Evolutionary conservation across 176 grass and related monocot species (phyloP), one percentile per base, ranked within the genome.

Genomic region (Musa beccarii): DNA sequence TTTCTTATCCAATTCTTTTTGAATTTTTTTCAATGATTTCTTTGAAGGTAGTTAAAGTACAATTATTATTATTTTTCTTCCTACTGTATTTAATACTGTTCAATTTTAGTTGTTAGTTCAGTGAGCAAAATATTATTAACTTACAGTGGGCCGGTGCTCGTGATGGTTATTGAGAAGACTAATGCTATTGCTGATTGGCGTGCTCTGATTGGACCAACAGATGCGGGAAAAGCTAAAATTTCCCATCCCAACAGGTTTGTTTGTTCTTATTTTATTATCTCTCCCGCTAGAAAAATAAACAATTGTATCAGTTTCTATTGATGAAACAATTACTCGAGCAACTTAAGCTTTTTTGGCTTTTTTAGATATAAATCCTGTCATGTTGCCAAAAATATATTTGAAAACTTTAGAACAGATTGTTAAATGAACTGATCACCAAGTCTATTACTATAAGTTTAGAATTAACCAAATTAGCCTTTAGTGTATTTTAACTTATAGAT

Each of bases 121-220:
- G 49, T 50, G 68, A 1, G 7, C 51, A 70, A 70, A n/a, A 74
- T 79, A 52, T 29, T 75, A 20, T 76, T 86, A 3, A 76, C 87
- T 52, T 79, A 81, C 51, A 96, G 93, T 66, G 93, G 89, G 62
- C 87, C 87, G 55, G 85, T 90, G 79, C 73, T 78, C 2, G 61
- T 59, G 59, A 92, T 96, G 89, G 76, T 96, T 90, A 79, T 96
- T 84, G 89, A 92, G 86, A 90, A 80, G 68, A 71, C 50, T 54
- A 81, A 93, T 73, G 93, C 86, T 16, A 65, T 92, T 78, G 68
- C 80, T 50, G 84, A 89, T 4, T 97, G 93, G 93, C 78, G 93
- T 75, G 71, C 68, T 83, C 83, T 97, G 87, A 93, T 93, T 76
- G 93, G 93, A 28, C 93, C 90, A 73, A 97, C 93, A 73, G 84